Base-by-base conservation (phyloP, 371 early-diverging fungal genomes). In the Zychaea mexicana region DNA sequence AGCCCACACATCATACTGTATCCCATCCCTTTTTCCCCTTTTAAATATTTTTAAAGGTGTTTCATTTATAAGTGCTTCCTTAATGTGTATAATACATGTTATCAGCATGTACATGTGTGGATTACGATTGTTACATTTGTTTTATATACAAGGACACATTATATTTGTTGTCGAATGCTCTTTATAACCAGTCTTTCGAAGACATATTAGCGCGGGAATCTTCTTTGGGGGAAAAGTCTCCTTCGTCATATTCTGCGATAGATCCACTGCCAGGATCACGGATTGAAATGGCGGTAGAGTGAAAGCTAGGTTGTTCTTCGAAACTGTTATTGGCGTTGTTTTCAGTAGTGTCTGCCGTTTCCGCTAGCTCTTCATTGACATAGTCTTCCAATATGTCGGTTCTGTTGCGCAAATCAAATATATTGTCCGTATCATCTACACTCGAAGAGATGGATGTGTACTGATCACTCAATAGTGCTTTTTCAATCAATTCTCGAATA, bases 101-200 rank as follows among this genome's bases (percentile, higher is more conserved):
- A n/a, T n/a, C n/a, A n/a, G n/a, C n/a, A n/a, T n/a, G n/a, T n/a
- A n/a, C n/a, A n/a, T n/a, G n/a, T n/a, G n/a, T n/a, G n/a, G n/a
- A n/a, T n/a, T n/a, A n/a, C n/a, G n/a, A n/a, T n/a, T n/a, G n/a
- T n/a, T n/a, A n/a, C n/a, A 36, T 10, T 8, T 36, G 15, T 36
- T 36, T 10, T 36, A 36, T 36, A 36, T 36, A 8, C 15, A 46
- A 17, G 1, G 1, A 46, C n/a, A 19, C 19, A 21, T 46, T 46
- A 46, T 3, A 15, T 46, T 46, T 36, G 8, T 36, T 36, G 15
- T 49, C 49, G 8, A n/a, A 2, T 49, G 7, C 9, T 49, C 4
- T 42, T 57, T 58, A 58, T n/a, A 58, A 12, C 59, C 59, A 58
- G n/a, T 58, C 59, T 58, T 30, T 58, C 15, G 59, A 22, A 49